Base-by-base conservation (phyloP, 345 rosid genomes). In the Salix purpurea region DNA sequence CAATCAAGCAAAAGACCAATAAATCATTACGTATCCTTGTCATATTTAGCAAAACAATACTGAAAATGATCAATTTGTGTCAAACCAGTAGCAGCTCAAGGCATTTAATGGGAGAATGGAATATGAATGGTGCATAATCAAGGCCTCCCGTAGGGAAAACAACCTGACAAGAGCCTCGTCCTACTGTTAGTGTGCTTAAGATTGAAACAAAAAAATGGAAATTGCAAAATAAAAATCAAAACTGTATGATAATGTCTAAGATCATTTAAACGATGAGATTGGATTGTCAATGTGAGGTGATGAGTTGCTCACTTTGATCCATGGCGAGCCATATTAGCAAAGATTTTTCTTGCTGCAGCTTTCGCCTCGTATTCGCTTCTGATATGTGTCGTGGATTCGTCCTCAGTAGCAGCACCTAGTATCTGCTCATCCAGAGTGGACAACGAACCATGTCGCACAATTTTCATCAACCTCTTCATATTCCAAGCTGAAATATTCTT, bases 401-500 rank as follows among this genome's bases (percentile, higher is more conserved):
- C 97, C 75, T 85, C 94, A 8, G 15, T 46, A 11, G 86, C 72
- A 2, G 69, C 60, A n/a, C 82, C 85, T 21, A 84, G 80, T 34
- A 89, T 74, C 48, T 90, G 97, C 73, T 96, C 99, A 36, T 91
- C 97, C 82, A n/a, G 74, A 24, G 99, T 96, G 3, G 97, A 79
- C 42, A 96, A 80, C 0, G 92, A 80, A 11, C 92, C 99, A 4
- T 87, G 80, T 75, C 92, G 83, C 11, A 96, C 98, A 60, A 96
- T 88, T 36, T 91, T 96, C 87, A 96, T 85, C 86, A 96, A 80
- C 73, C 97, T 90, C 88, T 96, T 96, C 99, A 96, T 96, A 68
- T 90, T 93, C 99, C 99, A 96, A 26, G 99, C 99, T 1, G 98
- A 96, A 11, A 96, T 70, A 36, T 96, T 96, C 89, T 86, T 88